Evolutionary conservation across 73 alveolate genomes (phyloP), one percentile per base, ranked within the genome.

Genomic region (Tetrahymena malaccensis): DNA sequence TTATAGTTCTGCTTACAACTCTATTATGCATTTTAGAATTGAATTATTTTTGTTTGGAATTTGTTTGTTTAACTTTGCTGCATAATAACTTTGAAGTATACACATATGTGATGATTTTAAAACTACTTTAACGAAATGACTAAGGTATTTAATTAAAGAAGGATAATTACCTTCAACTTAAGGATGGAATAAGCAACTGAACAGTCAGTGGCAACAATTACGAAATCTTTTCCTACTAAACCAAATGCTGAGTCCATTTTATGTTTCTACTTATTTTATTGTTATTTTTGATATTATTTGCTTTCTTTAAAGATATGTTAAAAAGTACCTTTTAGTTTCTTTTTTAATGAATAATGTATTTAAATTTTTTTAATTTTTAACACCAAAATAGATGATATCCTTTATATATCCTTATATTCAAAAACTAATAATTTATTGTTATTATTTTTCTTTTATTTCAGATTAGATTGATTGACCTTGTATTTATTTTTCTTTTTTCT

Each of bases 201-300:
- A 35, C 97, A 94, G 55, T 95, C 97, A 38, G 95, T 85, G 83
- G 95, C 97, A 43, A 95, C 95, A 44, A 95, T 95, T 9, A 85
- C 97, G 44, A 85, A 95, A 89, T 95, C 97, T 34, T 93, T 85
- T 21, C 97, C 97, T 56, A 85, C 93, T 34, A 95, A 34, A n/a
- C 95, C 97, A 56, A 95, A 89, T 35, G 94, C 85, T 85, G 97
- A 95, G 94, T 95, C 97, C 97, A 95, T 95, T 43, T 85, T 50
- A 50, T 50, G 27, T 50, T 50, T 50, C 83, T 50, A 50, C 83
- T 94, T 70, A 85, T 38, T 94, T 70, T 34, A 94, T 70, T 70
- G 27, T 19, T 15, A 50, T 70, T 70, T 70, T n/a, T 70, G 34
- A 70, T 70, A 3, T 8, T 70, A 70, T 70, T 70, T 70, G 89